Evolutionary conservation across 179 eudicot species (phyloP).

Genomic region (Camellia oleifera): DNA sequence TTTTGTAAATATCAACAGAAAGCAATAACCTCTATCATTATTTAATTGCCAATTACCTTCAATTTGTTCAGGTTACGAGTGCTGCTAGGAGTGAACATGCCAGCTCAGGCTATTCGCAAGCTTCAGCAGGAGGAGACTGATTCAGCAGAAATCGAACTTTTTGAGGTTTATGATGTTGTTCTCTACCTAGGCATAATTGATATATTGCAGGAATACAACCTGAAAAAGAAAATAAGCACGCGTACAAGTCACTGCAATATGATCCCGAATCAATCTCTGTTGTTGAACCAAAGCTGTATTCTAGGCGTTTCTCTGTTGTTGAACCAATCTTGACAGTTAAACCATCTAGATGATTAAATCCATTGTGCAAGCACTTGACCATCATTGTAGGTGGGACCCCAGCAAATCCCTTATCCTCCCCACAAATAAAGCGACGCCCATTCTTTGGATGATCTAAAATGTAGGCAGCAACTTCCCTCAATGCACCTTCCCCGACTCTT

Average conservation of each 20-base stretch:
- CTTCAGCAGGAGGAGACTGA: slow-evolving; percentile 44
- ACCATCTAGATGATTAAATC: no score
- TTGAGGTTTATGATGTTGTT: slow-evolving; percentile 93
- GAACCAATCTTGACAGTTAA: no score
- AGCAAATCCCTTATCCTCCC: no score
- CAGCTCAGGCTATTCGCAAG: slow-evolving; percentile 75
- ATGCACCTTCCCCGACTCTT: no score
- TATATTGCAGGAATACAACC: slow-evolving; percentile 81
- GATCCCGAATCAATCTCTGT: slow-evolving; percentile 74
- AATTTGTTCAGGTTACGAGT: slow-evolving; percentile 66
- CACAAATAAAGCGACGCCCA: no score
- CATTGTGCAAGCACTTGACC: no score
- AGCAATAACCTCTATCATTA: no score
- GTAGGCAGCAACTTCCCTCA: no score
- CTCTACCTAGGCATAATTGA: slow-evolving; percentile 92
- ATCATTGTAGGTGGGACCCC: no score
- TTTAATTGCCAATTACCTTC: neutral
- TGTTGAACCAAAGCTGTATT: slow-evolving; percentile 66
- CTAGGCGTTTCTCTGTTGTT: slow-evolving; percentile 47
- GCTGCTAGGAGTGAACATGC: slow-evolving; percentile 97
- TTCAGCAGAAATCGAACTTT: slow-evolving; percentile 68
- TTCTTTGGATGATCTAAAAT: no score
- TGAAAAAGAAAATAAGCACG: slow-evolving; percentile 76
- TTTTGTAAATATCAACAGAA: no score
- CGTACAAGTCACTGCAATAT: slow-evolving; percentile 52